These are phyloP conservation scores for Xylaria arbuscula DNA, from an alignment of 2,329 filamentous ascomycete species.

Conservation along the genomic window DNA sequence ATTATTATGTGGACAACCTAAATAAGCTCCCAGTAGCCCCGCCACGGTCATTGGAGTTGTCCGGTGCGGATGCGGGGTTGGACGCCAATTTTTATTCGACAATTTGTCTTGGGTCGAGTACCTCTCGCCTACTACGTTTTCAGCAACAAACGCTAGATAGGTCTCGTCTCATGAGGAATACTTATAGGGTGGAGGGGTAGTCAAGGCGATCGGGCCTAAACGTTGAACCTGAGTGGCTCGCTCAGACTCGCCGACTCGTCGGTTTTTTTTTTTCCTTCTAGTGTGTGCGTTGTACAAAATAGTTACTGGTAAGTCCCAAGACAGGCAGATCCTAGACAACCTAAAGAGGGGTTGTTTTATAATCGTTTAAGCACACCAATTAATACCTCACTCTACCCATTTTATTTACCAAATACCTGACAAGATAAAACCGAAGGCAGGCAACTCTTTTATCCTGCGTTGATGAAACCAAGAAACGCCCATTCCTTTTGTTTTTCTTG, in stretches of 20 bases:
- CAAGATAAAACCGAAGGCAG: not conserved
- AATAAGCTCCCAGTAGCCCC: constrained; percentile 7
- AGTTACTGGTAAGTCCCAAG: not conserved
- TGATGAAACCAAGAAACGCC: not conserved
- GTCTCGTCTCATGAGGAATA: not conserved
- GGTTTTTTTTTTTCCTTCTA: not conserved
- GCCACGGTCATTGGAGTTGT: constrained; percentile 10
- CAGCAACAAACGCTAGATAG: not conserved
- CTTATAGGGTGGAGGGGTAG: not conserved
- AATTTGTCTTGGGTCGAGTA: constrained; percentile 13
- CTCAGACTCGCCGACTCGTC: constrained; percentile 5
- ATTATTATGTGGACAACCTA: constrained; percentile 11
- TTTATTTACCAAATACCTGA: not conserved
- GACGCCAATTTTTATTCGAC: constrained; percentile 26
- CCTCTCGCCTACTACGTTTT: no score
- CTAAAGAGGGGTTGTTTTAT: constrained; percentile 12
- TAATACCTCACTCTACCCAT: constrained; percentile 7
- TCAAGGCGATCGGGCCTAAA: constrained; percentile 7
- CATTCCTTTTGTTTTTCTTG: not conserved
- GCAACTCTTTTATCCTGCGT: not conserved
- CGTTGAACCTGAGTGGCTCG: not conserved
- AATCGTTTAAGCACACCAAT: not conserved
- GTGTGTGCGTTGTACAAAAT: constrained; percentile 25
- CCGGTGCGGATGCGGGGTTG: constrained; percentile 24
- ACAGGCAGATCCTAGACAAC: constrained; percentile 4